Evolutionary conservation across 306 rosid species (phyloP).

Genomic region (Canavalia ensiformis): DNA sequence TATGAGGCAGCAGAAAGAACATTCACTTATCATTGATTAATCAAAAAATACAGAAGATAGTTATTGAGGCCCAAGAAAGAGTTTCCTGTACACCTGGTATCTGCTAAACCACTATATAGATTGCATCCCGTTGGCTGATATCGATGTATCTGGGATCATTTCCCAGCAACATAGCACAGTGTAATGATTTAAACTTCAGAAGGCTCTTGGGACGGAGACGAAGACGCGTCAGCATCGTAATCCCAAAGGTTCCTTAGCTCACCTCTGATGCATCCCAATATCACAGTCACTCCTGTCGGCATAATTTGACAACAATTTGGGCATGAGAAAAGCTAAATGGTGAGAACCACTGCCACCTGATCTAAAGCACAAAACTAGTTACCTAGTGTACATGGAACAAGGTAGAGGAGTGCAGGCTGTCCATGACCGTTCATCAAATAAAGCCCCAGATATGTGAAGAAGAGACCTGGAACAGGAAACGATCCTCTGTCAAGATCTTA

Average conservation of each 20-base stretch:
- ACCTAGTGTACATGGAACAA: slow-evolving; percentile 98
- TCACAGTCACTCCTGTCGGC: slow-evolving; percentile 64
- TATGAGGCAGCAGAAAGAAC: slow-evolving; percentile 15
- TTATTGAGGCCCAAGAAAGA: slow-evolving; percentile 7
- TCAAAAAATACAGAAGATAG: slow-evolving; percentile 5
- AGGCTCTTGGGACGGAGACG: slow-evolving; percentile 41
- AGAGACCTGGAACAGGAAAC: slow-evolving; percentile 67
- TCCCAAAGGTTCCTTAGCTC: slow-evolving; percentile 77
- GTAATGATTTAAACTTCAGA: slow-evolving; percentile 44
- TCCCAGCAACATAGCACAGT: slow-evolving; percentile 12
- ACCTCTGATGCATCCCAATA: slow-evolving; percentile 74
- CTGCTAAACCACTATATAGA: slow-evolving; percentile 13
- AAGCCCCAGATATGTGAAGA: slow-evolving; percentile 75
- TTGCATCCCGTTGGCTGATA: slow-evolving; percentile 7
- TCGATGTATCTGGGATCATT: background rate
- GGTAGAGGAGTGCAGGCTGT: slow-evolving; percentile 98
- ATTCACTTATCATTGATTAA: background rate
- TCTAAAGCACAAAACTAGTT: slow-evolving; percentile 41
- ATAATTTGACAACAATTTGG: slow-evolving; percentile 15
- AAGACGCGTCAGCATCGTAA: slow-evolving; percentile 53
- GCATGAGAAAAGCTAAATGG: slow-evolving; percentile 22
- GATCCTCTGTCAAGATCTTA: slow-evolving; percentile 7
- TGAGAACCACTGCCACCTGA: background rate
- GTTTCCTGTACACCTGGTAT: slow-evolving; percentile 32
- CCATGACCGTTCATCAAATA: slow-evolving; percentile 93